phyloP scores from a whole-genome alignment of 2,329 filamentous ascomycete genomes.

The Aureobasidium sp. region DNA sequence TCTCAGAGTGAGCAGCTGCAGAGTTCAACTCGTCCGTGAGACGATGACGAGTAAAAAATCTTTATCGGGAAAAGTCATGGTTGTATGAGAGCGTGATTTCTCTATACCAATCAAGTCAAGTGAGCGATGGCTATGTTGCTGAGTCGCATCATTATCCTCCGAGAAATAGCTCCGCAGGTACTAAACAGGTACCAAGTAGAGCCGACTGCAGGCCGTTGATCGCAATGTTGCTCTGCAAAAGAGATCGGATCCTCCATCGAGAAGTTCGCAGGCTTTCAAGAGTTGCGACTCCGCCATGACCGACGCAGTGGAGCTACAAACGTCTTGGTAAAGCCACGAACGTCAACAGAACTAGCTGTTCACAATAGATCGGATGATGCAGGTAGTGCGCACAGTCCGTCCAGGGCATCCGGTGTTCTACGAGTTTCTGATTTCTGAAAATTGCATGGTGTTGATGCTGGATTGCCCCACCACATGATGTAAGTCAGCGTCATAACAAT shows the following conservation, averaged over 20 bases:
- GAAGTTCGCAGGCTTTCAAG: background rate
- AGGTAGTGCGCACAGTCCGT: background rate
- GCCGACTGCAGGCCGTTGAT: conserved; percentile 12
- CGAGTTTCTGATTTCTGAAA: conserved; percentile 2
- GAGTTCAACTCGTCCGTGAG: too few species aligned
- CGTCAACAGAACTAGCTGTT: background rate
- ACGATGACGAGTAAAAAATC: too few species aligned
- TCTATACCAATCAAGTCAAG: background rate
- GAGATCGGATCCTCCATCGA: conserved; percentile 2
- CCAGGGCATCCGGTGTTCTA: background rate
- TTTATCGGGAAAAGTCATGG: background rate
- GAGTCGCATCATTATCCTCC: background rate
- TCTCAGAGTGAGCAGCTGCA: too few species aligned
- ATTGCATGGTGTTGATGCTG: conserved; percentile 5
- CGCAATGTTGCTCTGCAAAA: background rate
- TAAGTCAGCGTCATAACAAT: conserved; percentile 4
- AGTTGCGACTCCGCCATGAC: conserved; percentile 3
- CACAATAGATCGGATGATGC: conserved; percentile 1
- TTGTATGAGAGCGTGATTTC: too few species aligned
- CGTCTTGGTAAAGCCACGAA: background rate
- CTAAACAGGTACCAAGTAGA: background rate
- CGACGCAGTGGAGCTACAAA: background rate
- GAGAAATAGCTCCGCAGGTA: background rate
- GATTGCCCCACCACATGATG: conserved; percentile 9
- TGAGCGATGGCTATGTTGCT: background rate